Conservation (phyloP, 2,329 filamentous ascomycete species). For the Penicillium crustosum region DNA sequence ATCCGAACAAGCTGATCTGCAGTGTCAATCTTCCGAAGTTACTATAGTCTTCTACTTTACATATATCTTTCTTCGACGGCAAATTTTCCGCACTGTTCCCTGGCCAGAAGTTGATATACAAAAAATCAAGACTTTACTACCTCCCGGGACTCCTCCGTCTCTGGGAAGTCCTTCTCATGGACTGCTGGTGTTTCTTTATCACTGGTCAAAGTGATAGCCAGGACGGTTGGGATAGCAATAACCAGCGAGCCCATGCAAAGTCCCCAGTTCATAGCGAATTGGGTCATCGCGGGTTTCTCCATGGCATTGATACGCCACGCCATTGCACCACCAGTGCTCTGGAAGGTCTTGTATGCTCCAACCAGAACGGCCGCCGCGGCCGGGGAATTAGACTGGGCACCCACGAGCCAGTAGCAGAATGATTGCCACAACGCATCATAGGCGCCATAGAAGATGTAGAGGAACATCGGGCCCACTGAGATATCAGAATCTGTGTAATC, state of each 20-base stretch:
- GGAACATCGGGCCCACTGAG: constrained; percentile 63
- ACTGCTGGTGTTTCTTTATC: not conserved
- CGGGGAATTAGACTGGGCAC: constrained; percentile 47
- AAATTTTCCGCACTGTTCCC: not conserved
- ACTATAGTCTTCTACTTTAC: not conserved
- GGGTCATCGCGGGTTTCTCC: constrained; percentile 38
- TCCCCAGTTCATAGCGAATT: constrained; percentile 51
- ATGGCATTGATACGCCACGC: constrained; percentile 48
- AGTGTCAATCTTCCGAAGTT: not conserved
- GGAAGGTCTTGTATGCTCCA: constrained; percentile 50
- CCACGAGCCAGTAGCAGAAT: constrained; percentile 62
- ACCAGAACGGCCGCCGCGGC: constrained; percentile 47
- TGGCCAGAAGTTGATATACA: not conserved
- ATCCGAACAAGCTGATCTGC: not conserved
- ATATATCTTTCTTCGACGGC: not conserved
- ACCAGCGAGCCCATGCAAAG: constrained; percentile 47
- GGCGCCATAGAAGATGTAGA: constrained; percentile 70
- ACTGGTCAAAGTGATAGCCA: constrained; percentile 41
- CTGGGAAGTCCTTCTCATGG: constrained; percentile 9
- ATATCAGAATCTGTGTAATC: constrained; percentile 50
- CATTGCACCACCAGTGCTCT: constrained; percentile 48
- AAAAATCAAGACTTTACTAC: constrained; percentile 1
- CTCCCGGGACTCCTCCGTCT: constrained; percentile 9
- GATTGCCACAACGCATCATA: constrained; percentile 69
- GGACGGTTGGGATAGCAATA: constrained; percentile 46